phyloP scores from a whole-genome alignment of 495 filamentous ascomycete species.

The Penicillium angulare region DNA sequence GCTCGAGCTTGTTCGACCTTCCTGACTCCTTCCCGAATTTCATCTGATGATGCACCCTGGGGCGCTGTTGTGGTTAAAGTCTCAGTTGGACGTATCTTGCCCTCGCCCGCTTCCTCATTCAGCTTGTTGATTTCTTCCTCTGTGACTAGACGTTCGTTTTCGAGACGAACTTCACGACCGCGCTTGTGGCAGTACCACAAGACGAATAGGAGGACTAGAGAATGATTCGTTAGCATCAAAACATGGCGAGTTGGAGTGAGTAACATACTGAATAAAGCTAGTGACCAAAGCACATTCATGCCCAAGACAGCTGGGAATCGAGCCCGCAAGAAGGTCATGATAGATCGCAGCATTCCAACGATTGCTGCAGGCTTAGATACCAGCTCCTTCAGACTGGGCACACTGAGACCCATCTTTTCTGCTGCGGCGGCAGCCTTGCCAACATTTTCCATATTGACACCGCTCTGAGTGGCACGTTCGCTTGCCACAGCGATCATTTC shows the following conservation, averaged over 20 bases:
- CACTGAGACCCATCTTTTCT: constrained; percentile 48
- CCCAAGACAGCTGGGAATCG: constrained; percentile 82
- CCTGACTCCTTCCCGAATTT: constrained; percentile 42
- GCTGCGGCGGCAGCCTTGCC: constrained; percentile 48
- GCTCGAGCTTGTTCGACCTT: constrained; percentile 37
- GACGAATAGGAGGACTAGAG: constrained; percentile 78
- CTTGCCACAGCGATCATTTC: constrained; percentile 75
- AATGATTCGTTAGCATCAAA: not conserved
- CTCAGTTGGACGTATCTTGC: constrained; percentile 38
- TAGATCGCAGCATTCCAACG: constrained; percentile 75
- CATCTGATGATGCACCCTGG: constrained; percentile 39
- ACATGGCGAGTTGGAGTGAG: not conserved
- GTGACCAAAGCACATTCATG: constrained; percentile 81
- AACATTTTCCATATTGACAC: constrained; percentile 55
- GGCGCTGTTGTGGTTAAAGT: constrained; percentile 48
- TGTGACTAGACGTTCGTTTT: constrained; percentile 60
- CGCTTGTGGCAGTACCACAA: constrained; percentile 98
- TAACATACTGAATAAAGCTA: constrained; percentile 76
- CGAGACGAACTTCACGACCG: constrained; percentile 78
- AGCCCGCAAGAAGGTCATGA: constrained; percentile 78
- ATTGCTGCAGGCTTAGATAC: constrained; percentile 83
- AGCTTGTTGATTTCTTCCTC: constrained; percentile 47
- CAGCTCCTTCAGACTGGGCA: constrained; percentile 72
- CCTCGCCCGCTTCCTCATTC: constrained; percentile 33
- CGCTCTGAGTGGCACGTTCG: constrained; percentile 66